A percentile compares a stretch with the other conserved stretches of the same genome.
Evolutionary conservation across 2,329 filamentous ascomycete species (phyloP).

Genomic region (Colletotrichum simmondsii): DNA sequence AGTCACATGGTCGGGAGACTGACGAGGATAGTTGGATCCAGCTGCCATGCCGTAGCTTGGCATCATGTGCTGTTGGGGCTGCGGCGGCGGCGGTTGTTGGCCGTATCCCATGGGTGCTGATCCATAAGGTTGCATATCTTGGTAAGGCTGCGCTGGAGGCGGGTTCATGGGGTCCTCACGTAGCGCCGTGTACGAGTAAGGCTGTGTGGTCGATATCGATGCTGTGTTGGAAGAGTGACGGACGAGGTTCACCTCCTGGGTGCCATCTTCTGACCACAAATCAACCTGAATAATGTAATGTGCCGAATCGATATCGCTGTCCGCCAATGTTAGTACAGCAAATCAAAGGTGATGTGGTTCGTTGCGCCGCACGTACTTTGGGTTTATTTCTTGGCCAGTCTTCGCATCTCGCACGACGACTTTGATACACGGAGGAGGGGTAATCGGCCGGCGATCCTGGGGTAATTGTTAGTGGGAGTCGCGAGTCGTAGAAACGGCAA

Average conservation of each 20-base stretch:
- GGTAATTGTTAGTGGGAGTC: slow-evolving; percentile 24
- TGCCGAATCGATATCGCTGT: slow-evolving; percentile 67
- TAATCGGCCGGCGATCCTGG: slow-evolving; percentile 94
- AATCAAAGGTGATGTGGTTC: neutral
- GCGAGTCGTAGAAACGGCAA: neutral
- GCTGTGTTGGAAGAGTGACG: slow-evolving; percentile 74
- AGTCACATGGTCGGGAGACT: neutral
- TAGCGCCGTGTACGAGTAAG: slow-evolving; percentile 74
- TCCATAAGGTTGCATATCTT: slow-evolving; percentile 22
- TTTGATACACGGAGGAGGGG: slow-evolving; percentile 90
- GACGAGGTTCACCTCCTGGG: slow-evolving; percentile 73
- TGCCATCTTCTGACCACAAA: slow-evolving; percentile 73
- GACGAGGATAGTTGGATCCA: slow-evolving; percentile 35
- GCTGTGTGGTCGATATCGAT: slow-evolving; percentile 84
- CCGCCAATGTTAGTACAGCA: slow-evolving; percentile 40
- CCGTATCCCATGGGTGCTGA: slow-evolving; percentile 19
- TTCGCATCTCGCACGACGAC: slow-evolving; percentile 80
- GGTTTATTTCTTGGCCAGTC: slow-evolving; percentile 84
- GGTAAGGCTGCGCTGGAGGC: slow-evolving; percentile 24
- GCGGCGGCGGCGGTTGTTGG: slow-evolving; percentile 22
- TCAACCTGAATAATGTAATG: slow-evolving; percentile 73
- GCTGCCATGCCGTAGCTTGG: slow-evolving; percentile 17
- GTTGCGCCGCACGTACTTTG: slow-evolving; percentile 69
- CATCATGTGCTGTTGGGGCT: slow-evolving; percentile 12
- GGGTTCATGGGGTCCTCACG: slow-evolving; percentile 19